phyloP scores from a whole-genome alignment of 192 early-diverging fungal genomes.

The Entomortierella chlamydospora region DNA sequence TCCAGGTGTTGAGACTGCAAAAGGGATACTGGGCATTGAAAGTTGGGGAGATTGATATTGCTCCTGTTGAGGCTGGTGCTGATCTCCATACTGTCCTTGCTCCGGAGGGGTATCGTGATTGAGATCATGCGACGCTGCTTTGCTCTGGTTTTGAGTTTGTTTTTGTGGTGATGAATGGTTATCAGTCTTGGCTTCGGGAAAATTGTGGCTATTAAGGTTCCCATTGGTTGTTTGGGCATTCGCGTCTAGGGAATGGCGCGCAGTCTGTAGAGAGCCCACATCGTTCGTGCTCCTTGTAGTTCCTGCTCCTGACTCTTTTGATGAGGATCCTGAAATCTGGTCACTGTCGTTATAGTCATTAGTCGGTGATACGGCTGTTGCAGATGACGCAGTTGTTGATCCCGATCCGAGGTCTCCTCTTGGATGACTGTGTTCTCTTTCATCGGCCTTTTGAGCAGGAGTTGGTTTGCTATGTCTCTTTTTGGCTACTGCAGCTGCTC shows the following conservation, averaged over 20 bases:
- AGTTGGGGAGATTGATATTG: constrained; percentile 8
- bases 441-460: background rate
- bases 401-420: background rate
- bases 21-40: constrained; percentile 40
- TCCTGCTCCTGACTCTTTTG: background rate
- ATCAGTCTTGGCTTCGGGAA: background rate
- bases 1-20: constrained; percentile 44
- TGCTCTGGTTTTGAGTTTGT: background rate
- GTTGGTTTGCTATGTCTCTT: background rate
- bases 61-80: constrained; percentile 13
- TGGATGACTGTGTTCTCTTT: background rate
- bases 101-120: constrained; percentile 18
- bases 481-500: background rate
- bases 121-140: background rate
- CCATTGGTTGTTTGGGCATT: constrained; percentile 33
- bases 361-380: constrained; percentile 1
- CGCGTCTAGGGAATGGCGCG: constrained; percentile 15
- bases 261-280: constrained; percentile 11
- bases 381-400: background rate
- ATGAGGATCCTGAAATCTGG: background rate
- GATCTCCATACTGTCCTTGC: constrained; percentile 1
- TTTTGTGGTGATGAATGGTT: constrained; percentile 6
- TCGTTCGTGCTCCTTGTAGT: constrained; percentile 3
- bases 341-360: no score
- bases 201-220: background rate